Base-by-base conservation (phyloP, 306 rosid species). In the Vigna nakashimae region DNA sequence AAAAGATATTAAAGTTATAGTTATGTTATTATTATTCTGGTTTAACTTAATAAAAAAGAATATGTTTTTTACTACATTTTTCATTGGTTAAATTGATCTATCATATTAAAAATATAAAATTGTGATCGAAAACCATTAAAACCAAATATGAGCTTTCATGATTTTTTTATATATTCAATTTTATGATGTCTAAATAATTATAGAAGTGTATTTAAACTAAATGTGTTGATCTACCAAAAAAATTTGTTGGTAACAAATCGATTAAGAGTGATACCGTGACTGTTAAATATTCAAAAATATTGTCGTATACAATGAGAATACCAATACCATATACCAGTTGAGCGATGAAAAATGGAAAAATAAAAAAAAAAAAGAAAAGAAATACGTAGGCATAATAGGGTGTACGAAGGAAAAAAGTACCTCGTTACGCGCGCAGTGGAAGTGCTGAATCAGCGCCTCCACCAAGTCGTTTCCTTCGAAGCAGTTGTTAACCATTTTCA, bases 401-500 rank as follows among this genome's bases (percentile, higher is more conserved):
- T 7, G 36, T 62, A 62, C 45, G 46, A 69, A 60, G 10, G 36
- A 52, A 45, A 7, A 45, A n/a, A 83, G 77, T 87, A 96, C 99
- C 99, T 96, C 87, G 36, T 17, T 71, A 50, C 94, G 98, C 52
- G 88, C 89, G 36, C 96, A 92, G 49, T 84, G 86, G 82, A 91
- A 82, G 86, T 91, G 88, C 1, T 84, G 90, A 79, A 90, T 46
- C 40, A 96, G 76, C 72, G 67, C 84, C 63, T 88, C 96, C 60
- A 92, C 93, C 86, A 91, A 74, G 79, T 92, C 91, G 2, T 82
- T 36, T 24, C 93, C 98, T 13, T 93, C 83, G 87, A 92, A 96
- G 78, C 99, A 92, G 55, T 88, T 92, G 80, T 82, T 89, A 0
- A 92, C 84, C 52, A 92, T 85, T 87, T 87, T 96, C 97, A 90